Conservation (phyloP, 2,329 filamentous ascomycete genomes). For the Purpureocillium takamizusanense region DNA sequence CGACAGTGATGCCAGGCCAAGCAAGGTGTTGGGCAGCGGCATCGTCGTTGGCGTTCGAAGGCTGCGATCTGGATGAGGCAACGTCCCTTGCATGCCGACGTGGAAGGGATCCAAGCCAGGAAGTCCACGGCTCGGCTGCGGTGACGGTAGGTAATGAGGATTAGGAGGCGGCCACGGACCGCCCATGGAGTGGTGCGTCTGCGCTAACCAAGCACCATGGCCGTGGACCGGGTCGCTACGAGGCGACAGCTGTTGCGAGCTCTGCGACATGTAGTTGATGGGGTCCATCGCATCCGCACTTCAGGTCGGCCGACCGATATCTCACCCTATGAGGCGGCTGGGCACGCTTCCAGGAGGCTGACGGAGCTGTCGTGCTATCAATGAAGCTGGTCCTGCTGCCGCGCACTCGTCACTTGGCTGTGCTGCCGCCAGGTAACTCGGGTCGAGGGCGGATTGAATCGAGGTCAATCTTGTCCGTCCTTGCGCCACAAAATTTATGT, state of each 20-base stretch:
- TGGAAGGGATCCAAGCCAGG: conserved; percentile 12
- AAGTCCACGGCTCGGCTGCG: conserved; percentile 9
- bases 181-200: not conserved
- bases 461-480: too few species aligned
- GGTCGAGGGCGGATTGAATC: too few species aligned
- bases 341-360: too few species aligned
- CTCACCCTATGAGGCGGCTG: too few species aligned
- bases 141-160: conserved; percentile 12
- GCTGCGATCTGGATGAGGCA: conserved; percentile 13
- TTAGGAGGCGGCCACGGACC: not conserved
- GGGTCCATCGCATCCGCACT: conserved; percentile 22
- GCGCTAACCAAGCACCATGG: conserved; percentile 4
- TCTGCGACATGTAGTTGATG: conserved; percentile 22
- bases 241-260: conserved; percentile 6
- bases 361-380: too few species aligned
- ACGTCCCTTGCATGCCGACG: conserved; percentile 9
- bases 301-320: too few species aligned
- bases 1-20: too few species aligned
- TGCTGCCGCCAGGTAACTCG: too few species aligned
- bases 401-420: too few species aligned
- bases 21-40: too few species aligned
- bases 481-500: not conserved
- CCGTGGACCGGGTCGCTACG: conserved; percentile 2
- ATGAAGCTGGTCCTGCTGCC: too few species aligned
- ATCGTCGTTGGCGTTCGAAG: conserved; percentile 4